These are phyloP conservation scores for Eucalyptus urophylla DNA, from an alignment of 345 rosid species.

Conservation along the genomic window DNA sequence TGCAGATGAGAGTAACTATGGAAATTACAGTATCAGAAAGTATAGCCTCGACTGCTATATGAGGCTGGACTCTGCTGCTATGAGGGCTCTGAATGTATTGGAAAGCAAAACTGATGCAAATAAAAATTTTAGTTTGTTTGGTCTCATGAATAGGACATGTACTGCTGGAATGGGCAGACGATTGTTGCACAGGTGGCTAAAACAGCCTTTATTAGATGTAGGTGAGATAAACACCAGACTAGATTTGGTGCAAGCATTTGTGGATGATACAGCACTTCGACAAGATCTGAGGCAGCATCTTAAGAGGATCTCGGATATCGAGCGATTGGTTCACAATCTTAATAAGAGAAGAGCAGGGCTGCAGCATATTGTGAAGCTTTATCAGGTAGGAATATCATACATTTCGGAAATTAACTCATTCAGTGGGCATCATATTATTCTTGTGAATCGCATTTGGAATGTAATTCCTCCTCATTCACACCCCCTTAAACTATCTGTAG, in stretches of 20 bases:
- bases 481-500: background rate
- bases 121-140: slow-evolving; percentile 90
- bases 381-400: slow-evolving; percentile 41
- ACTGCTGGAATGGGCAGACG: slow-evolving; percentile 98
- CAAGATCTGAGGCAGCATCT: slow-evolving; percentile 94
- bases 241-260: slow-evolving; percentile 88
- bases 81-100: slow-evolving; percentile 91
- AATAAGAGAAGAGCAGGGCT: slow-evolving; percentile 65
- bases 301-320: slow-evolving; percentile 78
- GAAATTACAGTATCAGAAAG: slow-evolving; percentile 47
- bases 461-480: background rate
- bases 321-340: slow-evolving; percentile 54
- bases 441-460: background rate
- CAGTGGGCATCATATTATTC: background rate
- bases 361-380: slow-evolving; percentile 86
- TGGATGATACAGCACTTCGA: slow-evolving; percentile 80
- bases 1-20: slow-evolving; percentile 75
- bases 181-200: slow-evolving; percentile 90
- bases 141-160: slow-evolving; percentile 97
- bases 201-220: slow-evolving; percentile 82
- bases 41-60: slow-evolving; percentile 65
- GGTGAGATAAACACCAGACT: slow-evolving; percentile 62
- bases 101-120: slow-evolving; percentile 95
- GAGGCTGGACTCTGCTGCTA: slow-evolving; percentile 92
- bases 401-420: background rate